Evolutionary conservation across 257 asterid genomes (phyloP), one percentile per base, ranked within the genome.

Genomic region (Ophiorrhiza pumila): DNA sequence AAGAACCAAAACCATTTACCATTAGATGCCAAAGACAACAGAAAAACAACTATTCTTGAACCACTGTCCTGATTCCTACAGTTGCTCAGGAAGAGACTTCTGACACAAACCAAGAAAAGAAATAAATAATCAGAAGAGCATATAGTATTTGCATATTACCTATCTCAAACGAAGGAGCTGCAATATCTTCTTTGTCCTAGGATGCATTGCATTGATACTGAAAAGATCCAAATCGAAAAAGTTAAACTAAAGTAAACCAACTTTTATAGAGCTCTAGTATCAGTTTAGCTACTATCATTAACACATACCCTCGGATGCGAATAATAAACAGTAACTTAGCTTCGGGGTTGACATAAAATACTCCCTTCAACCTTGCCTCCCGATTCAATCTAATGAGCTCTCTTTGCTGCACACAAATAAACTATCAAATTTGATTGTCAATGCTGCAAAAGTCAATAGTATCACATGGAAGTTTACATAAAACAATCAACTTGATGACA

Each of bases 341-440:
- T 68, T 90, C 94, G 0, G 95, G 94, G 45, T 80, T 83, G 35
- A 90, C 94, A 74, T 90, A 90, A 74, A 90, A 90, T 7, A 94
- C 96, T 37, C 96, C 96, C 76, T 86, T 90, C 92, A 90, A 77
- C 78, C 96, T 83, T 4, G 96, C 96, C 65, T 90, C 96, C 0
- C 95, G 90, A 85, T 90, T 88, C 88, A 90, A 78, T 5, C 58
- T 83, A 68, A 85, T 78, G 79, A 88, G 74, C 80, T 90, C 91
- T 76, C 50, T 88, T 65, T 88, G 92, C 95, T 87, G 47, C 2
- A 0, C 47, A 46, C 4, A 23, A 20, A 34, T 29, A 5, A 37
- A 8, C 35, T 20, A 43, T 0, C 42, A 2, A 2, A 2, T 2
- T 12, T 12, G 37, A 29, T 29, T 59, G 42, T 2, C 66, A 60